Conservation (phyloP, 1,284 basidiomycete genomes). For the Marasmius oreades region DNA sequence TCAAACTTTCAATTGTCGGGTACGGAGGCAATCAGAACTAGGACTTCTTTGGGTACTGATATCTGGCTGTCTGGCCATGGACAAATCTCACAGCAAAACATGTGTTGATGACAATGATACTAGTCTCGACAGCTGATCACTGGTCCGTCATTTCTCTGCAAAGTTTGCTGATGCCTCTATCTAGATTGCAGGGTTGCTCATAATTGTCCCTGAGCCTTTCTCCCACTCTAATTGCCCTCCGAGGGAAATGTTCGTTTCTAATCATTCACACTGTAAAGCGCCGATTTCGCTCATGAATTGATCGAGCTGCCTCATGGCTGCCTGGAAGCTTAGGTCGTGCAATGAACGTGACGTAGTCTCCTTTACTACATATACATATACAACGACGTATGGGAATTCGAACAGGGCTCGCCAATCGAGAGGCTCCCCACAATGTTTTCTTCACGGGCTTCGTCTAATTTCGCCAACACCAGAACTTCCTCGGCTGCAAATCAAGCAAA, state of each 20-base stretch:
- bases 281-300: neutral
- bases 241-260: neutral
- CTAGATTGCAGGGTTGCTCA: too few relatives aligned
- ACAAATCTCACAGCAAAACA: too few relatives aligned
- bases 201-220: too few relatives aligned
- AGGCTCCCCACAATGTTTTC: neutral
- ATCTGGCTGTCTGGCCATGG: too few relatives aligned
- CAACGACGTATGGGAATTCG: neutral
- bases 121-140: too few relatives aligned
- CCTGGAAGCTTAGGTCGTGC: slow-evolving; percentile 2
- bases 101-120: too few relatives aligned
- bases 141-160: too few relatives aligned
- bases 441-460: neutral
- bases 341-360: neutral
- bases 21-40: too few relatives aligned
- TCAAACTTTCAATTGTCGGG: too few relatives aligned
- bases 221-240: neutral
- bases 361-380: neutral
- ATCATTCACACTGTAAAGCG: neutral
- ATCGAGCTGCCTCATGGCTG: slow-evolving; percentile 2
- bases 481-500: slow-evolving; percentile 11
- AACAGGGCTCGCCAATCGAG: neutral
- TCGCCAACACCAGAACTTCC: neutral
- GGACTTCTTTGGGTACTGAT: too few relatives aligned
- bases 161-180: too few relatives aligned